These are phyloP conservation scores for Talaromyces rugulosus DNA, from an alignment of 2,329 filamentous ascomycete species.

Conservation along the genomic window DNA sequence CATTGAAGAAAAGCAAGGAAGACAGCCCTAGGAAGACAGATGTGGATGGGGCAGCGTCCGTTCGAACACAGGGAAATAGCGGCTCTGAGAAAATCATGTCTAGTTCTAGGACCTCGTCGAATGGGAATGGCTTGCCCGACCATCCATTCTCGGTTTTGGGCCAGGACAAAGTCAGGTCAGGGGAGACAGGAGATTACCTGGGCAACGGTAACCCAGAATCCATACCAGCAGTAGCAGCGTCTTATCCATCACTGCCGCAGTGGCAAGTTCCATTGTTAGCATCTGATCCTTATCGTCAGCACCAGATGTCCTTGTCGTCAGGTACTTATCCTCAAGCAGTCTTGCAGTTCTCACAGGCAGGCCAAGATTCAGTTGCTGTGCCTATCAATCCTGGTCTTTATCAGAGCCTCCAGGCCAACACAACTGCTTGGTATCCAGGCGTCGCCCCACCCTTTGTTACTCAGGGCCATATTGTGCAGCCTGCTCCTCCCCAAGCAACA, in stretches of 20 bases:
- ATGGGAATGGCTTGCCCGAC: neutral
- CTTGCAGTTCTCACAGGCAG: slow-evolving; percentile 11
- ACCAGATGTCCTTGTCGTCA: slow-evolving; percentile 4
- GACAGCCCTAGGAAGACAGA: slow-evolving; percentile 8
- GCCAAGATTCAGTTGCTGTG: slow-evolving; percentile 14
- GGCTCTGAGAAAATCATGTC: neutral
- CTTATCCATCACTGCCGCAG: slow-evolving; percentile 8
- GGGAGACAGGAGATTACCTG: neutral
- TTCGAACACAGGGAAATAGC: neutral
- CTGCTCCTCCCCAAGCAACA: slow-evolving; percentile 14
- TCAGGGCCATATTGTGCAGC: slow-evolving; percentile 11
- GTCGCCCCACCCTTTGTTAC: slow-evolving; percentile 14
- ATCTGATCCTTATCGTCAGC: slow-evolving; percentile 12
- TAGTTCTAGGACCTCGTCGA: slow-evolving; percentile 3
- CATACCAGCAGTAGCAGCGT: neutral
- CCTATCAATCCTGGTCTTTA: slow-evolving; percentile 12
- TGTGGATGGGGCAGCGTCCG: neutral
- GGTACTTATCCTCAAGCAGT: neutral
- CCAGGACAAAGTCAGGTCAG: neutral
- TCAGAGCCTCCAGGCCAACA: slow-evolving; percentile 13
- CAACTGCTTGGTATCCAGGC: slow-evolving; percentile 16
- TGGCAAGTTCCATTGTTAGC: slow-evolving; percentile 12
- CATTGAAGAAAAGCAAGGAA: slow-evolving; percentile 15
- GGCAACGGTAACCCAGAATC: neutral
- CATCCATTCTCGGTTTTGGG: neutral